phyloP scores from a whole-genome alignment of 1,284 basidiomycete genomes.

The Leccinum subrobustum region DNA sequence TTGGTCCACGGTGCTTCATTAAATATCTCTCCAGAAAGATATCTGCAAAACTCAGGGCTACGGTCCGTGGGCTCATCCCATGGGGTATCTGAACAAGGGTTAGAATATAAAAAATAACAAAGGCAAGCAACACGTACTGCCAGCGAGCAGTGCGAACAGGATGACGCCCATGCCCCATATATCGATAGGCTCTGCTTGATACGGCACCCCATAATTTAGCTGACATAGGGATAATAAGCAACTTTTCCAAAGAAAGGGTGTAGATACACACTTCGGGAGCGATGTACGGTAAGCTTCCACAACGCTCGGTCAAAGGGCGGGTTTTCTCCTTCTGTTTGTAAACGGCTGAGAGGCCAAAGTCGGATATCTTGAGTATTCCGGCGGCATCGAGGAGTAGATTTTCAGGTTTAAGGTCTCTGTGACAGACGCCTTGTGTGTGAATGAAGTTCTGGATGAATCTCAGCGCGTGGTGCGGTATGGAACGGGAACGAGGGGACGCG shows the following conservation, averaged over 20 bases:
- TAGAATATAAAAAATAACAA: background rate
- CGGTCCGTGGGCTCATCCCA: slow-evolving; percentile 92
- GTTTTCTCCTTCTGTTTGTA: slow-evolving; percentile 87
- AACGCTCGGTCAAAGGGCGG: slow-evolving; percentile 71
- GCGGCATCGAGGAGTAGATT: slow-evolving; percentile 84
- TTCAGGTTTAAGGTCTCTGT: slow-evolving; percentile 96
- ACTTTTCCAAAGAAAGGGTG: background rate
- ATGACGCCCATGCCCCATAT: slow-evolving; percentile 98
- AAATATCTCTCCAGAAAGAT: slow-evolving; percentile 75
- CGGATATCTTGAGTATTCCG: slow-evolving; percentile 86
- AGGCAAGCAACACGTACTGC: slow-evolving; percentile 61
- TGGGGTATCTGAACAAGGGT: slow-evolving; percentile 73
- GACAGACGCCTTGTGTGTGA: slow-evolving; percentile 89
- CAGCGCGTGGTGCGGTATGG: background rate
- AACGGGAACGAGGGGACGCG: slow-evolving; percentile 30
- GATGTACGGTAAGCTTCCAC: slow-evolving; percentile 94
- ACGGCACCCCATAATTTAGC: slow-evolving; percentile 58
- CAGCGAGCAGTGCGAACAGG: slow-evolving; percentile 87
- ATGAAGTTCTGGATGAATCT: slow-evolving; percentile 64
- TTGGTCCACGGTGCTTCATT: slow-evolving; percentile 81
- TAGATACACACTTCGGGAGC: slow-evolving; percentile 76
- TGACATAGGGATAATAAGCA: slow-evolving; percentile 24
- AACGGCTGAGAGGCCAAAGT: slow-evolving; percentile 93
- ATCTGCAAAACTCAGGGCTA: slow-evolving; percentile 80
- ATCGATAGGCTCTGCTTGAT: slow-evolving; percentile 91